Evolutionary conservation across 768 basidiomycete genomes (phyloP).

Genomic region (Russula dissimulans): DNA sequence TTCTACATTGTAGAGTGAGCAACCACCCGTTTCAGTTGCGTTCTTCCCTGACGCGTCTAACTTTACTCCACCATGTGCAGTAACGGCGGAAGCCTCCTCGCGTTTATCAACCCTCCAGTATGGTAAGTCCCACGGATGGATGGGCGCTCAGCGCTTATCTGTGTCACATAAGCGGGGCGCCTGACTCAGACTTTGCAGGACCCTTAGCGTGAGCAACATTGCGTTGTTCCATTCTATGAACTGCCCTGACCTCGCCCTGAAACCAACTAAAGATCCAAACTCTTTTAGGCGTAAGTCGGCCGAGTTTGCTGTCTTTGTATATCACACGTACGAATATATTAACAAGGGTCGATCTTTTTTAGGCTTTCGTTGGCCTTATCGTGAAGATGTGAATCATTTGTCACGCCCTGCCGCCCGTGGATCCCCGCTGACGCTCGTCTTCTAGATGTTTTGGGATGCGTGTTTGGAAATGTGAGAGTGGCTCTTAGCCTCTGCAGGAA

Average conservation of each 20-base stretch:
- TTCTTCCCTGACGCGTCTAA: too few relatives aligned
- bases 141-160: background rate
- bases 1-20: slow-evolving; percentile 12
- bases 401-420: background rate
- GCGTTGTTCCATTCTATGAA: background rate
- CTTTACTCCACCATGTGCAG: background rate
- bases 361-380: slow-evolving; percentile 12
- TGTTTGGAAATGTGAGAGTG: slow-evolving; percentile 19
- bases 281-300: slow-evolving; percentile 11
- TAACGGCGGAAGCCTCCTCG: slow-evolving; percentile 1
- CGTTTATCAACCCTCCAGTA: slow-evolving; percentile 8
- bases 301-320: background rate
- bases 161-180: background rate
- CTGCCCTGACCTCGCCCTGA: background rate
- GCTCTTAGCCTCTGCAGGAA: background rate
- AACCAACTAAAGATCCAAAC: slow-evolving; percentile 8
- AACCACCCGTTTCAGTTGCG: too few relatives aligned
- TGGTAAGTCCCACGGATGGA: slow-evolving; percentile 8
- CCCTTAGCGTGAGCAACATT: slow-evolving; percentile 15
- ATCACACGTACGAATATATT: background rate
- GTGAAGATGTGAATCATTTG: slow-evolving; percentile 12
- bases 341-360: too few relatives aligned
- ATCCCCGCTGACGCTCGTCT: background rate
- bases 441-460: slow-evolving; percentile 18
- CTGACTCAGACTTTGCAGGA: slow-evolving; percentile 2